Percentiles rank a stretch among this genome's conserved stretches.
Conservation (phyloP, 2,329 filamentous ascomycete species). For the Delphinella strobiligena region DNA sequence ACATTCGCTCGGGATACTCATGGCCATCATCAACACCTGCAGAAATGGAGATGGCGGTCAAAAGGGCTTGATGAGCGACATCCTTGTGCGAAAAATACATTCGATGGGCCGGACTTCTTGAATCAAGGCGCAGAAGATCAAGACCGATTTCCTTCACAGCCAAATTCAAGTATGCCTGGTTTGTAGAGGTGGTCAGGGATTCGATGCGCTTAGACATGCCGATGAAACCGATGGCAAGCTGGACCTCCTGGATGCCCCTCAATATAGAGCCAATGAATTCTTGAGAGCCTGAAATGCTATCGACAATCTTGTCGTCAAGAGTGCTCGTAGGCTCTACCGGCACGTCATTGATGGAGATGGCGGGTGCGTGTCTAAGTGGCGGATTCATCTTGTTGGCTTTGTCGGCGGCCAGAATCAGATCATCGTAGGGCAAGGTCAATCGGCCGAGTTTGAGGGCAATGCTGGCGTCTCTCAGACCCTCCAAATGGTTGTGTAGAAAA, state of each 20-base stretch:
- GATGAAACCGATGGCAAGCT: constrained; percentile 86
- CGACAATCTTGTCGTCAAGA: constrained; percentile 64
- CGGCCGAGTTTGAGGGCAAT: constrained; percentile 84
- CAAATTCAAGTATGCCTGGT: constrained; percentile 69
- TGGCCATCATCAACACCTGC: constrained; percentile 85
- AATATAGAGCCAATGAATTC: constrained; percentile 85
- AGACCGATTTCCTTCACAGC: constrained; percentile 95
- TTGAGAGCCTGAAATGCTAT: constrained; percentile 80
- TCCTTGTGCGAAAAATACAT: constrained; percentile 97
- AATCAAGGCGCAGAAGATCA: constrained; percentile 82
- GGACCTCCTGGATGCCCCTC: constrained; percentile 87
- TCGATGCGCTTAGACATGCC: constrained; percentile 72
- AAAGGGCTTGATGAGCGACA: constrained; percentile 85
- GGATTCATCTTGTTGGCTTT: constrained; percentile 34
- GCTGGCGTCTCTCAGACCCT: constrained; percentile 80
- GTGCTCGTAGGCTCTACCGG: constrained; percentile 46
- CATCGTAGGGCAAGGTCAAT: constrained; percentile 82
- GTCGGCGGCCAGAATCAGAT: constrained; percentile 53
- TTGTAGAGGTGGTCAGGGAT: constrained; percentile 51
- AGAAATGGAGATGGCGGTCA: constrained; percentile 85
- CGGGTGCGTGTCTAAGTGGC: constrained; percentile 21
- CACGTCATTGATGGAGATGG: constrained; percentile 7
- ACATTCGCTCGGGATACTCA: constrained; percentile 69
- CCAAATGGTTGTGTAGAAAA: constrained; percentile 69
- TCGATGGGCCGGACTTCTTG: constrained; percentile 83